Conservation (phyloP, 2,329 filamentous ascomycete genomes). For the Ascochyta fabae region DNA sequence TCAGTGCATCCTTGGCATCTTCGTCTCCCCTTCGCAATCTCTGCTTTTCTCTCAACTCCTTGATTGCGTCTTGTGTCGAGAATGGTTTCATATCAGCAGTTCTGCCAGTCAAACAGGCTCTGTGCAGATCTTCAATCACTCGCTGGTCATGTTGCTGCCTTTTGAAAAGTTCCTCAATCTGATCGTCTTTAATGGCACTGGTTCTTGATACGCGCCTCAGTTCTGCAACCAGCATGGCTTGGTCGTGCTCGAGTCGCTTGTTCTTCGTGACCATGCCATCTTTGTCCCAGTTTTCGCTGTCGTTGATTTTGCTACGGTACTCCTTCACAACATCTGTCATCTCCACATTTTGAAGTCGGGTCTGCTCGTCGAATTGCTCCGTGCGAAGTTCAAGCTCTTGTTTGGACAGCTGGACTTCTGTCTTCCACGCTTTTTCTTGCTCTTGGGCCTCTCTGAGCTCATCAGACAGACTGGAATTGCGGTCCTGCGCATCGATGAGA, state of each 20-base stretch:
- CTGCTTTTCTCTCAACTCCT: not conserved
- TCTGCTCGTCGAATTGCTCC: not conserved
- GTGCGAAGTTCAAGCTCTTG: not conserved
- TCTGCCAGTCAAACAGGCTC: not conserved
- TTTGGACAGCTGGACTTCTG: not conserved
- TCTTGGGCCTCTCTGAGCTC: not conserved
- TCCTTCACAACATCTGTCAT: not conserved
- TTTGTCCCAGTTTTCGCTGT: not conserved
- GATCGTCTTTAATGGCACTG: not conserved
- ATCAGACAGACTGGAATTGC: not conserved
- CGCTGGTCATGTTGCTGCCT: not conserved
- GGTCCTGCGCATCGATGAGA: not conserved
- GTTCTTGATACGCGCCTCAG: not conserved
- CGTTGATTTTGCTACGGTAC: not conserved
- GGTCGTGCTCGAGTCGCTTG: not conserved
- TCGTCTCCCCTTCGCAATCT: not conserved
- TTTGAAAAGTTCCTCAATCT: not conserved
- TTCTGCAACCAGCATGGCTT: not conserved
- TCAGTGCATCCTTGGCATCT: not conserved
- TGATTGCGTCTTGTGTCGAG: not conserved
- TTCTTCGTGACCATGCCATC: not conserved
- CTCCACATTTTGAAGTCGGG: not conserved
- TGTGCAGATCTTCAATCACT: not conserved
- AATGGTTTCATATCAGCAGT: not conserved
- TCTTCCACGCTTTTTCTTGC: not conserved